Evolutionary conservation across 192 early-diverging fungal genomes (phyloP).

Genomic region (Gigaspora rosea): DNA sequence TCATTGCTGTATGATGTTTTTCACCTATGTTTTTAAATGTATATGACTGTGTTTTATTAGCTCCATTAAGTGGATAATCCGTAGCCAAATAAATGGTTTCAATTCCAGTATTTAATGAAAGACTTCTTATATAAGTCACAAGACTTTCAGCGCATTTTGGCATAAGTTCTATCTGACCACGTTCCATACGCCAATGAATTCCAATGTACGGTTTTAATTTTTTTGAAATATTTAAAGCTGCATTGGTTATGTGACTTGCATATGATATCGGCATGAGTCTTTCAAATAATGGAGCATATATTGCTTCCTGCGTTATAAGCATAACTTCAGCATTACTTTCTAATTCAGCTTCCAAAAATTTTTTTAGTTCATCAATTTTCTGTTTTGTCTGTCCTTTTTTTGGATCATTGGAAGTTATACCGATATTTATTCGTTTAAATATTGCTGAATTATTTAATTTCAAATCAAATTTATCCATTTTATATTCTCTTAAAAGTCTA

Average conservation of each 20-base stretch:
- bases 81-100: slow-evolving; percentile 39
- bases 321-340: background rate
- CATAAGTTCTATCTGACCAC: slow-evolving; percentile 13
- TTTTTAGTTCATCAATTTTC: background rate
- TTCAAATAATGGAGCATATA: background rate
- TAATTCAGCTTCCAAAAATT: background rate
- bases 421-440: too few relatives aligned
- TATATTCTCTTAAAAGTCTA: background rate
- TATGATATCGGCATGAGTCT: background rate
- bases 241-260: background rate
- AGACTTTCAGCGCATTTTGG: slow-evolving; percentile 33
- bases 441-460: background rate
- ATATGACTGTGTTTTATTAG: slow-evolving; percentile 28
- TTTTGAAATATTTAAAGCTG: background rate
- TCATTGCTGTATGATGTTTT: slow-evolving; percentile 40
- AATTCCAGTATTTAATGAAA: background rate
- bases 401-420: background rate
- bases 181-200: slow-evolving; percentile 45
- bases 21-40: slow-evolving; percentile 5
- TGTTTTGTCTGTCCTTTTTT: background rate
- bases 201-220: slow-evolving; percentile 33
- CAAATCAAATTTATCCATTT: background rate
- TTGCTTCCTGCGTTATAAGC: background rate
- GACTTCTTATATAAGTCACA: slow-evolving; percentile 21
- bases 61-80: slow-evolving; percentile 39